phyloP scores from a whole-genome alignment of 345 rosid species.

The Eutrema heterophyllum region DNA sequence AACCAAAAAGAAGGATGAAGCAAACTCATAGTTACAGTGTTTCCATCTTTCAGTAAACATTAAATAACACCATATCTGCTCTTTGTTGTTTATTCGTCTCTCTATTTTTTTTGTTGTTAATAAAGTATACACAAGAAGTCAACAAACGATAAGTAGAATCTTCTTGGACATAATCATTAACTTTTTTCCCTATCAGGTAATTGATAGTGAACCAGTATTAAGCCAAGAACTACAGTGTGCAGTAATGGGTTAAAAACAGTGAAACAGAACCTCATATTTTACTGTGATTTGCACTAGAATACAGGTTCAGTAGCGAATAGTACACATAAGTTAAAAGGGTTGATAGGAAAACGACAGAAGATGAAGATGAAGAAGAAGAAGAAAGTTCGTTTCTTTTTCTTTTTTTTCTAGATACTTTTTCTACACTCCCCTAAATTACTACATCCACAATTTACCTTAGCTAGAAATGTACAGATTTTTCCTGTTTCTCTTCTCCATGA shows the following conservation, averaged over 20 bases:
- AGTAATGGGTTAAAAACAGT: neutral
- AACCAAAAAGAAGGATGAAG: neutral
- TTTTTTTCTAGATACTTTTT: neutral
- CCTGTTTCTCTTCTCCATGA: neutral
- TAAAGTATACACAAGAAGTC: neutral
- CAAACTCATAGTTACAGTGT: neutral
- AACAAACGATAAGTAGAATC: neutral
- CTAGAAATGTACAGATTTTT: conserved; percentile 12
- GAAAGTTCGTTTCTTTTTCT: neutral
- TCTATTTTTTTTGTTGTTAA: conserved; percentile 4
- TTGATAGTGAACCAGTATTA: neutral
- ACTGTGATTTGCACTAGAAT: neutral
- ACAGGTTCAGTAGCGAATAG: neutral
- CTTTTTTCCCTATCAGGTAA: neutral
- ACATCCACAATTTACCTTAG: conserved; percentile 14
- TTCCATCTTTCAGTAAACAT: neutral
- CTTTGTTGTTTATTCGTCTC: neutral
- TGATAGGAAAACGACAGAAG: conserved; percentile 5
- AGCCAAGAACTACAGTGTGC: neutral
- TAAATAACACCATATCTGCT: neutral
- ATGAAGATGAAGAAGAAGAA: conserved; percentile 13
- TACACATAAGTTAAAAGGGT: conserved; percentile 21
- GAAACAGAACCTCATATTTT: neutral
- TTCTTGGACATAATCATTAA: neutral
- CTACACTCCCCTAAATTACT: conserved; percentile 5